Evolutionary conservation across 2,329 filamentous ascomycete genomes (phyloP), one percentile per base, ranked within the genome.

Genomic region (Arthrobotrys conoides): DNA sequence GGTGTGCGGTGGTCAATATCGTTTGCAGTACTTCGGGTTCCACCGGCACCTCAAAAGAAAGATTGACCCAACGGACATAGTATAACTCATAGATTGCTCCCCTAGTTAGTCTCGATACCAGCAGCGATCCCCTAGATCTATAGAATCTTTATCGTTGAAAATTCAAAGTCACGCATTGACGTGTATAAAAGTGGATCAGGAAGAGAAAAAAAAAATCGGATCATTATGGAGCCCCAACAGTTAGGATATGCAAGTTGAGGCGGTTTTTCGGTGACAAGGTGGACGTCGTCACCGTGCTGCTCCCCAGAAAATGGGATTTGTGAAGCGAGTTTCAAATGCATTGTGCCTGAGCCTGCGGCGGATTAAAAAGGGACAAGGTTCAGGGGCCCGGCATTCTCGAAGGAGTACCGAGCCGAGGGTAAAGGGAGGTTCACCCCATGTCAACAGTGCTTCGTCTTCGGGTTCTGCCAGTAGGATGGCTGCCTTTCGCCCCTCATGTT

Each of bases 301-400:
- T 68, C 63, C 69, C 69, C 70, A 57, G 70, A 68, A 67, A 68
- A 65, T 71, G 46, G 48, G 44, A 59, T 48, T 36, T 38, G 61
- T 59, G 71, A 67, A 65, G 65, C 71, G 71, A 76, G 72, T 76
- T 76, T 76, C 72, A 71, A 59, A 48, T 76, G 64, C 55, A 76
- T 59, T 73, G 63, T 73, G 61, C 70, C 70, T 73, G 70, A 66
- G 55, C 27, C 22, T 64, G 41, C 49, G 51, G 36, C 22, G 27
- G 61, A 61, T 61, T 41, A 61, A 44, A 71, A 53, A 64, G 22
- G 33, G 64, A 30, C 61, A 51, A 64, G 70, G 70, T 73, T 73
- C 70, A 67, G 51, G 70, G 70, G 63, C 27, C 49, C 61, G 66
- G 66, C 38, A 49, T 65, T 61, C 30, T 57, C 41, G 46, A 44